A percentile compares a stretch with the other conserved stretches of the same genome.
Evolutionary conservation across 129 eudicot genomes (phyloP).

Genomic region (Flaveria ramosissima): DNA sequence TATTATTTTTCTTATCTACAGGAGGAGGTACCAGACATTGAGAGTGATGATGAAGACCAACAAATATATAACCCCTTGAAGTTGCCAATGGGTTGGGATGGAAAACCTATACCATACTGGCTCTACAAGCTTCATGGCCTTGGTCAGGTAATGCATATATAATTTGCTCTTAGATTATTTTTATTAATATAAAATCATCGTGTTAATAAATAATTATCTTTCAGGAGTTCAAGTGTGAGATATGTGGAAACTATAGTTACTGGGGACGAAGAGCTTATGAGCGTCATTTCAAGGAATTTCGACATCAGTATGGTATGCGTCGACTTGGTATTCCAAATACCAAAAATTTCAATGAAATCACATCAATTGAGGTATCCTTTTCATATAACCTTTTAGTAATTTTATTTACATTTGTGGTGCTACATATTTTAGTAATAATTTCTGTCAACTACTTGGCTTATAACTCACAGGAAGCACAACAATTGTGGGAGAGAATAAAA

Average conservation of each 20-base stretch:
- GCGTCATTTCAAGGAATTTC: slow-evolving; percentile 95
- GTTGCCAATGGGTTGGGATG: slow-evolving; percentile 99
- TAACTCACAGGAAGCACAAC: slow-evolving; percentile 73
- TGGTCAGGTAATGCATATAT: slow-evolving; percentile 25
- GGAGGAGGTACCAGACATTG: slow-evolving; percentile 91
- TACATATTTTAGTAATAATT: background rate
- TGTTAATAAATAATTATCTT: background rate
- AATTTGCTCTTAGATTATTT: background rate
- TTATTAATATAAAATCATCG: background rate
- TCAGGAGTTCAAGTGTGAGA: slow-evolving; percentile 98
- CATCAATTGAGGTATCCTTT: slow-evolving; percentile 76
- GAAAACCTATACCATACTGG: slow-evolving; percentile 99
- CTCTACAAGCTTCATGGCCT: slow-evolving; percentile 95
- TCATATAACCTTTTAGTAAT: background rate
- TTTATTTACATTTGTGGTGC: background rate
- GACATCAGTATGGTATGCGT: slow-evolving; percentile 99
- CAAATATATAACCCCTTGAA: slow-evolving; percentile 91
- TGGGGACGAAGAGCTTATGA: slow-evolving; percentile 99
- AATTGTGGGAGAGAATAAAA: slow-evolving; percentile 87
- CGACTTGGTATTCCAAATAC: slow-evolving; percentile 98
- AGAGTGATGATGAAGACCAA: slow-evolving; percentile 95
- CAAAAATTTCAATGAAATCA: slow-evolving; percentile 90
- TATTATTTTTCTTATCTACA: slow-evolving; percentile 27
- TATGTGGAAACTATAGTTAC: slow-evolving; percentile 95
- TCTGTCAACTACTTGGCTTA: background rate